These are phyloP conservation scores for Lophiotrema nucula DNA, from an alignment of 495 filamentous ascomycete species.

Conservation along the genomic window DNA sequence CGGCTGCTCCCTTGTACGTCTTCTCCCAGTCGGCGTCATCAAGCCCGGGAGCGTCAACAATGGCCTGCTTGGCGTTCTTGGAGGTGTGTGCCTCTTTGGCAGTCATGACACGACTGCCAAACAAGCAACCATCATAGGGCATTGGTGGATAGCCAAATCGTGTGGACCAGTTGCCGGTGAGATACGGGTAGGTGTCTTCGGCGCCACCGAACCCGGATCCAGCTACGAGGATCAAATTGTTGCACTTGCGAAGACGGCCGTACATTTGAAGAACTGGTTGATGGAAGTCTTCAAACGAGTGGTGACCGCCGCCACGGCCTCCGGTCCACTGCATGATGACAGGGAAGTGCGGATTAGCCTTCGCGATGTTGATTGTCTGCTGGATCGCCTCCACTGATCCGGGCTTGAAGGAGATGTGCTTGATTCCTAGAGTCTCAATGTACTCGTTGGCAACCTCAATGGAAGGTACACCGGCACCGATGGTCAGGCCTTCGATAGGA, in stretches of 20 bases:
- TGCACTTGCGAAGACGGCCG: conserved; percentile 71
- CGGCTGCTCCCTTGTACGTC: conserved; percentile 88
- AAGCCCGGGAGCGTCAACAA: conserved; percentile 83
- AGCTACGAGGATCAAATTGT: conserved; percentile 84
- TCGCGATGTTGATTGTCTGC: conserved; percentile 86
- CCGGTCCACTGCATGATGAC: conserved; percentile 94
- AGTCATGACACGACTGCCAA: conserved; percentile 91
- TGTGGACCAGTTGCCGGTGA: conserved; percentile 83
- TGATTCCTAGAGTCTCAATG: conserved; percentile 88
- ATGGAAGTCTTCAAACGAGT: conserved; percentile 95
- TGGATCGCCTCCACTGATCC: conserved; percentile 88
- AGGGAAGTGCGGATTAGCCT: conserved; percentile 84
- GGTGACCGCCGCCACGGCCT: conserved; percentile 89
- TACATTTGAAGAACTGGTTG: conserved; percentile 92
- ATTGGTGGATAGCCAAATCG: conserved; percentile 86
- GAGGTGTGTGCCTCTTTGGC: conserved; percentile 95
- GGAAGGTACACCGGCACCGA: conserved; percentile 89
- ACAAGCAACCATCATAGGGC: conserved; percentile 89
- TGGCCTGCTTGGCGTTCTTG: conserved; percentile 89
- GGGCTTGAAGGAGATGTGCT: conserved; percentile 94
- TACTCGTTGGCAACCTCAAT: conserved; percentile 94
- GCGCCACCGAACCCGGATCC: conserved; percentile 91
- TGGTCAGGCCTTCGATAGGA: conserved; percentile 91
- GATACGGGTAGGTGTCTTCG: conserved; percentile 89
- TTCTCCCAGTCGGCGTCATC: conserved; percentile 92